These are phyloP conservation scores for Ophiostoma sp. DNA, from an alignment of 2,329 filamentous ascomycete species.

Conservation along the genomic window DNA sequence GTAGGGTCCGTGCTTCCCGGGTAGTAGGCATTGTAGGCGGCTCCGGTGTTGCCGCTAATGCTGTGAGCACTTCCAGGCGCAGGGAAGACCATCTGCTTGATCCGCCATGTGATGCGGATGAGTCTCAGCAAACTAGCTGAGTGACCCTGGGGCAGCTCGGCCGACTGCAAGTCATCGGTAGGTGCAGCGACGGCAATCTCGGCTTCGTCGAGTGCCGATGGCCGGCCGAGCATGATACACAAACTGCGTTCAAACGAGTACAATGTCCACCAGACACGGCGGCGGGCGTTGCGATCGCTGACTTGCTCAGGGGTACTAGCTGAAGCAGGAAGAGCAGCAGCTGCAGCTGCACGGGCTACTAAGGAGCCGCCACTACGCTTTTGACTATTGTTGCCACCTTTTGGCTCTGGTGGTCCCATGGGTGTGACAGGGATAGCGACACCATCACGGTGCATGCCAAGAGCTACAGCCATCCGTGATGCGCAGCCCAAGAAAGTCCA, in stretches of 20 bases:
- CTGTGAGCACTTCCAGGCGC: conserved; percentile 18
- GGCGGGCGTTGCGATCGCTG: conserved; percentile 37
- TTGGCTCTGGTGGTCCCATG: neutral
- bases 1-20: neutral
- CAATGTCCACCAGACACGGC: conserved; percentile 40
- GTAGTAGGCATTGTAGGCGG: neutral
- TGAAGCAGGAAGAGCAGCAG: neutral
- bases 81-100: conserved; percentile 28
- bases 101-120: conserved; percentile 26
- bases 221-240: conserved; percentile 43
- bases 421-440: conserved; percentile 1
- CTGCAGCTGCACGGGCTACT: neutral
- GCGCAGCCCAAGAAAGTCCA: conserved; percentile 48
- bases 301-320: conserved; percentile 2
- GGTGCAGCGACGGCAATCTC: conserved; percentile 39
- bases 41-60: neutral
- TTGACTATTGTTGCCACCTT: neutral
- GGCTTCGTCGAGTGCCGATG: conserved; percentile 44
- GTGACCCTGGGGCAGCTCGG: conserved; percentile 25
- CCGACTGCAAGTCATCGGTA: conserved; percentile 33
- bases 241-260: conserved; percentile 42
- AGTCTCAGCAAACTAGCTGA: conserved; percentile 22
- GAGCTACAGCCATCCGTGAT: conserved; percentile 45
- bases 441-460: conserved; percentile 43
- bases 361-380: neutral